Percentiles rank a stretch among this genome's conserved stretches.
These are phyloP conservation scores for Corymbia calophylla DNA, from an alignment of 441 rosid genomes.

Conservation along the genomic window DNA sequence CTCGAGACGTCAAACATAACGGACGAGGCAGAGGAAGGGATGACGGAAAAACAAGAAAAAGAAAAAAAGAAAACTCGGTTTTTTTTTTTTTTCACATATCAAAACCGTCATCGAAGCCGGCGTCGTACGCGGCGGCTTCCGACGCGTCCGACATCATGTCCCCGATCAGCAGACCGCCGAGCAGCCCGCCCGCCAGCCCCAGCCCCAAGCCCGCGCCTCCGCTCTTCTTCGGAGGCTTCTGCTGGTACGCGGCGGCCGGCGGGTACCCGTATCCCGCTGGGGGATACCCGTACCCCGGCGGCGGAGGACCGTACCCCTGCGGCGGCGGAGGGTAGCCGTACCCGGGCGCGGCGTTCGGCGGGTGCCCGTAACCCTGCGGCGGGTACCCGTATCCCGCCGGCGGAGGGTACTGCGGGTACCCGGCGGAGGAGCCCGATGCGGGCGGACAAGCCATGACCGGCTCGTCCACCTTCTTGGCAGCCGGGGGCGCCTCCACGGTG, in stretches of 20 bases:
- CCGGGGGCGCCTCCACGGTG: background rate
- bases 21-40: background rate
- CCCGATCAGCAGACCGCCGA: background rate
- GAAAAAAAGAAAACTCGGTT: too few species aligned
- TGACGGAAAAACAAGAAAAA: background rate
- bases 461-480: background rate
- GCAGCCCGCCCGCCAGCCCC: background rate
- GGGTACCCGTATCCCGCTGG: background rate
- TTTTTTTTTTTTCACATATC: background rate
- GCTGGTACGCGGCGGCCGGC: background rate
- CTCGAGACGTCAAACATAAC: background rate
- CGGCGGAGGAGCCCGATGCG: background rate
- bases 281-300: background rate
- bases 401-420: background rate
- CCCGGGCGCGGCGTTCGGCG: rapidly evolving
- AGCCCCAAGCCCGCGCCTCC: background rate
- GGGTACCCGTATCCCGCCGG: background rate
- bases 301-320: background rate
- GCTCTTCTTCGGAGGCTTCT: background rate
- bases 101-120: background rate
- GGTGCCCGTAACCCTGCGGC: rapidly evolving
- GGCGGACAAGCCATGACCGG: background rate
- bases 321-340: background rate
- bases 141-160: background rate
- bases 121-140: background rate